These are phyloP conservation scores for Neovahlkampfia damariscottae DNA, from an alignment of 78 protist species.

Conservation along the genomic window DNA sequence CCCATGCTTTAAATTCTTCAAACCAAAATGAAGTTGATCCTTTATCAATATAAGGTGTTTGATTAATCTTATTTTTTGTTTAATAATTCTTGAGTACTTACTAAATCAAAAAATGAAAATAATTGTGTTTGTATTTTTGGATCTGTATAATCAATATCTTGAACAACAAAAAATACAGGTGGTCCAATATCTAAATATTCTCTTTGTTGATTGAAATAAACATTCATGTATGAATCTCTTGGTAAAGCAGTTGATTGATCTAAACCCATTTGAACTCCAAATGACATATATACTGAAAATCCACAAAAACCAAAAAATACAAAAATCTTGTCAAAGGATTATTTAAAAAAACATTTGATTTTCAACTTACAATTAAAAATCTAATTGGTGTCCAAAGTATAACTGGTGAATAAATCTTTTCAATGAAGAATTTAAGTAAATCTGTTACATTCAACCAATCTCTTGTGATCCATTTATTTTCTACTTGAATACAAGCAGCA, in stretches of 20 bases:
- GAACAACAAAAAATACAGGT: constrained; percentile 47
- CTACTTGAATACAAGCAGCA: background rate
- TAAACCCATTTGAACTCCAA: constrained; percentile 27
- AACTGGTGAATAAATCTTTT: background rate
- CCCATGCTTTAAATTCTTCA: background rate
- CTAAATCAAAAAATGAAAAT: background rate
- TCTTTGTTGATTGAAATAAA: constrained; percentile 29
- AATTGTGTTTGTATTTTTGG: background rate
- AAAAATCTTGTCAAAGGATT: too few relatives aligned
- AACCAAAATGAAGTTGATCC: too few relatives aligned
- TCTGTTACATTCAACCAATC: background rate
- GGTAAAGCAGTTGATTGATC: constrained; percentile 58
- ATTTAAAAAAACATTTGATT: too few relatives aligned
- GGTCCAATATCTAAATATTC: constrained; percentile 40
- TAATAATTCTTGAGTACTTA: background rate
- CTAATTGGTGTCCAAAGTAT: background rate
- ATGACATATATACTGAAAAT: background rate
- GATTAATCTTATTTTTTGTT: too few relatives aligned
- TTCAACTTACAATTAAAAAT: background rate
- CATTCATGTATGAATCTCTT: constrained; percentile 38
- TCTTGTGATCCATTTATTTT: background rate
- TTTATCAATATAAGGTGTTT: too few relatives aligned
- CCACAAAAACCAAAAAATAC: background rate
- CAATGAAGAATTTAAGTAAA: background rate
- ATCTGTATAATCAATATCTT: constrained; percentile 10